These are phyloP conservation scores for Domatiomyces catenatus DNA, from an alignment of 2,329 filamentous ascomycete species.

Conservation along the genomic window DNA sequence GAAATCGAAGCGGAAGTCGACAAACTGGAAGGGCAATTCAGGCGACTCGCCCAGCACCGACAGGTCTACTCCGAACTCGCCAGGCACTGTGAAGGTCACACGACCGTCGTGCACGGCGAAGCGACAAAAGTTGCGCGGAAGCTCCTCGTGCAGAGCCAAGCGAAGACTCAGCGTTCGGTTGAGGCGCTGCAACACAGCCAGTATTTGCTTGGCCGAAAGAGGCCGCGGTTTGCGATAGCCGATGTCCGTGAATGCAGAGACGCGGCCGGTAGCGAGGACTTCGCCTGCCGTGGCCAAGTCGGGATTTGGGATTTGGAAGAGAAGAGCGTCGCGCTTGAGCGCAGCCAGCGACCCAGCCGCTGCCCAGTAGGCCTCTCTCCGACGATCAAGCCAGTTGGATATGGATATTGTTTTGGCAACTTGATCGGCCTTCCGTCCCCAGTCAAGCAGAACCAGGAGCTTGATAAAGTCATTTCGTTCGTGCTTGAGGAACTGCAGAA, in stretches of 20 bases:
- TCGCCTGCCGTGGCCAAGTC: conserved; percentile 83
- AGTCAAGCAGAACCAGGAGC: conserved; percentile 74
- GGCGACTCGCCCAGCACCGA: conserved; percentile 77
- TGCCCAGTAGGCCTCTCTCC: conserved; percentile 44
- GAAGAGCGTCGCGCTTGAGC: conserved; percentile 56
- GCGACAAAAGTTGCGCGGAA: conserved; percentile 61
- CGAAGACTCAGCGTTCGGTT: conserved; percentile 71
- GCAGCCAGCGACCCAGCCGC: conserved; percentile 50
- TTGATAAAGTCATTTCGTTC: conserved; percentile 85
- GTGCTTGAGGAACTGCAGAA: conserved; percentile 65
- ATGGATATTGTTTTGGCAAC: conserved; percentile 83
- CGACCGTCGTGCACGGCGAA: conserved; percentile 74
- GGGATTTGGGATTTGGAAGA: conserved; percentile 68
- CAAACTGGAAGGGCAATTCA: conserved; percentile 77
- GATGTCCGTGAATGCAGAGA: conserved; percentile 65
- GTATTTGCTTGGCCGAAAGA: conserved; percentile 54
- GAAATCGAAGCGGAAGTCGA: conserved; percentile 78
- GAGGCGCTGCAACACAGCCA: conserved; percentile 62
- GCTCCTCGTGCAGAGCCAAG: conserved; percentile 68
- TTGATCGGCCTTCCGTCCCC: conserved; percentile 63
- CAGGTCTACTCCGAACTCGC: conserved; percentile 85
- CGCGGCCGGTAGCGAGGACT: conserved; percentile 62
- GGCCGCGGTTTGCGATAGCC: conserved; percentile 61
- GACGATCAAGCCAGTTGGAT: conserved; percentile 54
- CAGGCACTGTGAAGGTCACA: conserved; percentile 67